These are phyloP conservation scores for Vigna nakashimae DNA, from an alignment of 306 rosid genomes.

Conservation along the genomic window DNA sequence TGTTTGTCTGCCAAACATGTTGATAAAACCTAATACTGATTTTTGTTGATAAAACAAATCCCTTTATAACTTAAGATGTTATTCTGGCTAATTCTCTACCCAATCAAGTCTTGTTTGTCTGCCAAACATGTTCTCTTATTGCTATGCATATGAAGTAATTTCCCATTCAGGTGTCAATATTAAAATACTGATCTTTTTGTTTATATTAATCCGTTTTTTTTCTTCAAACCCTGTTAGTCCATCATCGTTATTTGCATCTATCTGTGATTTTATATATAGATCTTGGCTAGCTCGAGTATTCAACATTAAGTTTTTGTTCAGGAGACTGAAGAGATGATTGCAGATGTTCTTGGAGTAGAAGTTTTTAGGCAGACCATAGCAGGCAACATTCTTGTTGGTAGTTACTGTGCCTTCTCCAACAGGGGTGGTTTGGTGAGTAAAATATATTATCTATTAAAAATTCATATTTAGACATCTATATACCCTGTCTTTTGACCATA, in stretches of 20 bases:
- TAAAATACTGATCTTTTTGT: neutral
- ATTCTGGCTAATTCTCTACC: neutral
- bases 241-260: neutral
- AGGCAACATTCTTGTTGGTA: constrained; percentile 90
- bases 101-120: neutral
- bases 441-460: neutral
- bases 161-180: neutral
- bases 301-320: constrained; percentile 47
- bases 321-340: constrained; percentile 95
- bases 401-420: constrained; percentile 85
- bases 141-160: neutral
- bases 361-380: constrained; percentile 97
- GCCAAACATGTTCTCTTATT: neutral
- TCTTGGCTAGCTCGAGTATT: constrained; percentile 19
- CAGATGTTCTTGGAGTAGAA: constrained; percentile 96
- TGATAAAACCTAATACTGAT: neutral
- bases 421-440: constrained; percentile 90
- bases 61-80: neutral
- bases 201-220: neutral
- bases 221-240: neutral
- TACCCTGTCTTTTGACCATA: constrained; percentile 17
- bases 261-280: constrained; percentile 9
- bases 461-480: neutral
- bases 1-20: neutral
- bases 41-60: neutral